Conservation (phyloP, 805 yeast species). For the Starmerella cellae region DNA sequence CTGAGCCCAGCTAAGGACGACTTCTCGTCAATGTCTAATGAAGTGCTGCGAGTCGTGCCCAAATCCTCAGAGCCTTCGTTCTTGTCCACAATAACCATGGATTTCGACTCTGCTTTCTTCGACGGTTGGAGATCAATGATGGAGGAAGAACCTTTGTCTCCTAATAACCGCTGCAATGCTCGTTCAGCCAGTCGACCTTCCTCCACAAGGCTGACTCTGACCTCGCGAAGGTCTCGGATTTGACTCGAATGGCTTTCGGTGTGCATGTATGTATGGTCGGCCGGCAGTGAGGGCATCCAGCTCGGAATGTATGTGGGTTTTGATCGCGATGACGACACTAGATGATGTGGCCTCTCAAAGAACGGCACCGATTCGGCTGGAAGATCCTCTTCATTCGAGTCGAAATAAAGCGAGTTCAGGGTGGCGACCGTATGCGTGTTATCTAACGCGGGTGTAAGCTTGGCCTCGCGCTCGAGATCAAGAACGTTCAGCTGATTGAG, state of each 20-base stretch:
- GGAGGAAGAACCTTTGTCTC: slow-evolving; percentile 20
- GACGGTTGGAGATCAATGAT: slow-evolving; percentile 14
- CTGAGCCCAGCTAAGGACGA: too few relatives aligned
- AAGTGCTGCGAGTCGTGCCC: neutral
- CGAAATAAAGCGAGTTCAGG: slow-evolving; percentile 22
- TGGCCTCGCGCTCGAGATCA: slow-evolving; percentile 24
- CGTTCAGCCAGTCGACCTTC: slow-evolving; percentile 73
- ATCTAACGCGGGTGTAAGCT: slow-evolving; percentile 16
- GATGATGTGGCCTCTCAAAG: slow-evolving; percentile 37
- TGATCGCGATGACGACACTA: slow-evolving; percentile 41
- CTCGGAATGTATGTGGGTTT: slow-evolving; percentile 42
- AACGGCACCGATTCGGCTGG: slow-evolving; percentile 38
- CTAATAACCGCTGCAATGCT: slow-evolving; percentile 51
- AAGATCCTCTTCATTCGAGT: slow-evolving; percentile 26
- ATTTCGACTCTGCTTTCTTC: neutral
- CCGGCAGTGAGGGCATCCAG: slow-evolving; percentile 83
- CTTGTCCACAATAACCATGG: slow-evolving; percentile 7
- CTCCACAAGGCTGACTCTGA: slow-evolving; percentile 58
- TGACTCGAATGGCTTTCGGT: slow-evolving; percentile 57
- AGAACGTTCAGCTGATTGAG: slow-evolving; percentile 23
- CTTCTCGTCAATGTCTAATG: neutral
- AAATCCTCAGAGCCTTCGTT: neutral
- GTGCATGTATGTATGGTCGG: slow-evolving; percentile 78
- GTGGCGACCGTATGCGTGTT: slow-evolving; percentile 16
- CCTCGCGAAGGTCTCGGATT: slow-evolving; percentile 53